These are phyloP conservation scores for Byssochlamys sp. DNA, from an alignment of 2,329 filamentous ascomycete genomes.

Conservation along the genomic window DNA sequence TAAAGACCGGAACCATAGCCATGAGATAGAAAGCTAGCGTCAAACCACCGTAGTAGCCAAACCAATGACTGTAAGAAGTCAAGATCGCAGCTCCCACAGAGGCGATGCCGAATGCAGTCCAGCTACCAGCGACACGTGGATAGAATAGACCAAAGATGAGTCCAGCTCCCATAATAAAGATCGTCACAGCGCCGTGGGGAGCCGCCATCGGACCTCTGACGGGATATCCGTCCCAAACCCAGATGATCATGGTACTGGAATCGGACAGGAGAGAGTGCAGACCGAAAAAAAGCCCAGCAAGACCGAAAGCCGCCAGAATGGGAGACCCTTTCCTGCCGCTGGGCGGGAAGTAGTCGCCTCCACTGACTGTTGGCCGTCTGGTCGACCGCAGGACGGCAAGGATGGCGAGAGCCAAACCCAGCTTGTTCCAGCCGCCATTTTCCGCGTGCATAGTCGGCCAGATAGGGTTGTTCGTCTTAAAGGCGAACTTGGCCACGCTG, in stretches of 20 bases:
- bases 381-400: slow-evolving; percentile 69
- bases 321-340: slow-evolving; percentile 57
- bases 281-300: slow-evolving; percentile 77
- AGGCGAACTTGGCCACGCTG: slow-evolving; percentile 82
- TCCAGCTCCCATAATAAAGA: slow-evolving; percentile 77
- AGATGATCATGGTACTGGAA: slow-evolving; percentile 96
- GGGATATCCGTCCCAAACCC: slow-evolving; percentile 95
- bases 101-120: slow-evolving; percentile 70
- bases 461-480: slow-evolving; percentile 87
- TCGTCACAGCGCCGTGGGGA: slow-evolving; percentile 80
- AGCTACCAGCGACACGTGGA: slow-evolving; percentile 62
- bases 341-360: slow-evolving; percentile 41
- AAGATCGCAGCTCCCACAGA: slow-evolving; percentile 68
- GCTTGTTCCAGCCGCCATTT: slow-evolving; percentile 88
- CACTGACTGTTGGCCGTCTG: slow-evolving; percentile 48
- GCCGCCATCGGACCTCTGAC: slow-evolving; percentile 77
- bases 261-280: slow-evolving; percentile 90
- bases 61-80: slow-evolving; percentile 71
- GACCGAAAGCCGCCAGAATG: slow-evolving; percentile 62
- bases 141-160: slow-evolving; percentile 65
- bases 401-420: slow-evolving; percentile 65
- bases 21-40: slow-evolving; percentile 68
- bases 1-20: slow-evolving; percentile 65
- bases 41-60: slow-evolving; percentile 77
- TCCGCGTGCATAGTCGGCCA: slow-evolving; percentile 87